phyloP scores from a whole-genome alignment of 441 rosid genomes.

The Populus trichocarpa region DNA sequence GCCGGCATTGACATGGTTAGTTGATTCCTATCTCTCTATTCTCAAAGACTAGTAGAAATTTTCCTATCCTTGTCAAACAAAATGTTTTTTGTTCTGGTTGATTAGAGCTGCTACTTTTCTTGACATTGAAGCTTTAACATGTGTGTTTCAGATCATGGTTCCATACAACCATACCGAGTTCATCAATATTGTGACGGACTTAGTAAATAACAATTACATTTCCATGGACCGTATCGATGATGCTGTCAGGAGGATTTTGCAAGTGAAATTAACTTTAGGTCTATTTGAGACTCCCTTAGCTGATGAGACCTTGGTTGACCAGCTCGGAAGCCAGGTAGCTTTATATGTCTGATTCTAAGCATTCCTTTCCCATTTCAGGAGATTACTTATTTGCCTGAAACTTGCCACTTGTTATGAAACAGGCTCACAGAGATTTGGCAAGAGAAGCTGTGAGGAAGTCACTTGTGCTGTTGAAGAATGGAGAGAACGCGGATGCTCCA shows the following conservation, averaged over 20 bases:
- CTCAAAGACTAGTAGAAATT: background rate
- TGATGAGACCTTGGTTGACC: constrained; percentile 33
- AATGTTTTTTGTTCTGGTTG: background rate
- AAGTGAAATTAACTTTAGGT: constrained; percentile 52
- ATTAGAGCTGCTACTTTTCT: too few relatives aligned
- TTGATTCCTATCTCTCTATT: background rate
- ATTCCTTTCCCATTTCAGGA: too few relatives aligned
- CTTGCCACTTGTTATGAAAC: background rate
- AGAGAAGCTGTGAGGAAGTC: constrained; percentile 62
- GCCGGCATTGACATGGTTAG: constrained; percentile 82
- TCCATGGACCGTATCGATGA: constrained; percentile 56
- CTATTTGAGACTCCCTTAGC: constrained; percentile 51
- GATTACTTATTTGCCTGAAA: background rate
- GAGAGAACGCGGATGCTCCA: constrained; percentile 28
- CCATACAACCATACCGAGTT: constrained; percentile 41
- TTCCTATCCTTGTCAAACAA: background rate
- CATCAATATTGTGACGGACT: constrained; percentile 35
- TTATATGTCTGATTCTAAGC: background rate
- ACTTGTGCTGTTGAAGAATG: constrained; percentile 52
- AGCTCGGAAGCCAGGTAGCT: constrained; percentile 51
- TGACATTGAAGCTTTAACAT: background rate
- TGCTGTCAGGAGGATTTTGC: constrained; percentile 53
- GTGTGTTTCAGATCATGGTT: constrained; percentile 42
- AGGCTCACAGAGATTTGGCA: constrained; percentile 57
- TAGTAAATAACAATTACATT: constrained; percentile 37